These are phyloP conservation scores for Cubamyces sp. DNA, from an alignment of 768 basidiomycete genomes.

Conservation along the genomic window DNA sequence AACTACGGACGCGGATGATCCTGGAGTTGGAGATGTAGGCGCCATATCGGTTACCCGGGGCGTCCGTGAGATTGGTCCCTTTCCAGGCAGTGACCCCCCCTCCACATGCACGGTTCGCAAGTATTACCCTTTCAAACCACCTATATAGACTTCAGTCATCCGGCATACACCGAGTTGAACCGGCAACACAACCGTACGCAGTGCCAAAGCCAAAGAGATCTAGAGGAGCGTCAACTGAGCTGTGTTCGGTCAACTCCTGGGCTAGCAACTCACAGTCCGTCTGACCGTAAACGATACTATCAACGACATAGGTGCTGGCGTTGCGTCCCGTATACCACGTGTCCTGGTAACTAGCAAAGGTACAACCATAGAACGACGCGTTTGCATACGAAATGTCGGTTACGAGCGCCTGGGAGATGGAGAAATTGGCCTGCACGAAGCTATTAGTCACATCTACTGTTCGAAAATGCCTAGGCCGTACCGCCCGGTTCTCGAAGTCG, in stretches of 20 bases:
- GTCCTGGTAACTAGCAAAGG: constrained; percentile 65
- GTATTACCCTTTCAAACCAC: constrained; percentile 59
- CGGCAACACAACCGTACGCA: constrained; percentile 42
- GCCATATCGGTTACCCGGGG: constrained; percentile 55
- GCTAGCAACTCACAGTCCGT: constrained; percentile 56
- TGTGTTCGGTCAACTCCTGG: not conserved
- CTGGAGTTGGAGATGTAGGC: constrained; percentile 58
- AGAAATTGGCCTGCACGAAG: constrained; percentile 49
- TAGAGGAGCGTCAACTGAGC: constrained; percentile 24
- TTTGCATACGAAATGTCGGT: constrained; percentile 68
- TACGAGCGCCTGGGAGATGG: constrained; percentile 64
- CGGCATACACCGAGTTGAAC: not conserved
- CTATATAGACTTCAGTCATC: constrained; percentile 34
- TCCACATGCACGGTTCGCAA: constrained; percentile 67
- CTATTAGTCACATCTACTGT: too few relatives aligned
- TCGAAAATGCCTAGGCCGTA: constrained; percentile 26
- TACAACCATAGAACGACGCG: constrained; percentile 67
- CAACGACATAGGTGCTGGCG: constrained; percentile 60
- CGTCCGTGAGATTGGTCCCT: constrained; percentile 57
- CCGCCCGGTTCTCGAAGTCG: constrained; percentile 69
- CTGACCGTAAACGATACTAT: constrained; percentile 64
- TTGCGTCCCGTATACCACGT: constrained; percentile 68
- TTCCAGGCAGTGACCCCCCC: constrained; percentile 71
- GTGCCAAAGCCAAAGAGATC: constrained; percentile 66
- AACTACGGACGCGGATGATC: constrained; percentile 49